phyloP scores from a whole-genome alignment of 805 yeast species.

The Saturnispora ahearnii region DNA sequence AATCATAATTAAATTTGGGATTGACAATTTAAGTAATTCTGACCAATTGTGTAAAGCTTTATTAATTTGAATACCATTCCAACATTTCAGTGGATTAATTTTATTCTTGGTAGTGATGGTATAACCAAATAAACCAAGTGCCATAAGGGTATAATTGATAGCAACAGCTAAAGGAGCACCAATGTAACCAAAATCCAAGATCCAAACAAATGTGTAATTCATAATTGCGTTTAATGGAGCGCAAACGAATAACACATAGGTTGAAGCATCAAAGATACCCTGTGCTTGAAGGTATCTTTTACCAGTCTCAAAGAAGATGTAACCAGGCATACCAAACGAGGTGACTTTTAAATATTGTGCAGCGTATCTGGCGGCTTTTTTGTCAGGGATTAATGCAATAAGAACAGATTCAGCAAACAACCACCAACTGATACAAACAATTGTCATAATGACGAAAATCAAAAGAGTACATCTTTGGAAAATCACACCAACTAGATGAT shows the following conservation, averaged over 20 bases:
- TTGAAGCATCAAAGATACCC: slow-evolving; percentile 73
- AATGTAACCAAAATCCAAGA: slow-evolving; percentile 51
- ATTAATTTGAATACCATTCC: slow-evolving; percentile 27
- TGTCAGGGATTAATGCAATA: slow-evolving; percentile 33
- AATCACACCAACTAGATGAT: slow-evolving; percentile 56
- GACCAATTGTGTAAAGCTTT: slow-evolving; percentile 49
- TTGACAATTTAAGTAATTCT: slow-evolving; percentile 51
- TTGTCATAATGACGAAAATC: slow-evolving; percentile 39
- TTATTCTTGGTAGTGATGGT: slow-evolving; percentile 39
- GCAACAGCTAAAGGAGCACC: slow-evolving; percentile 77
- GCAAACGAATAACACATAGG: slow-evolving; percentile 57
- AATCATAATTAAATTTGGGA: slow-evolving; percentile 72
- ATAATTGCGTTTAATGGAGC: slow-evolving; percentile 66
- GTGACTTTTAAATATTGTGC: slow-evolving; percentile 47
- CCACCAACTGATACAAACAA: slow-evolving; percentile 56
- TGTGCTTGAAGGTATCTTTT: slow-evolving; percentile 70
- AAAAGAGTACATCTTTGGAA: slow-evolving; percentile 59
- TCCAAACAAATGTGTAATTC: slow-evolving; percentile 68
- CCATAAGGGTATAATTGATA: slow-evolving; percentile 65
- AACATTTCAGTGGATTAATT: slow-evolving; percentile 27
- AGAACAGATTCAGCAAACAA: slow-evolving; percentile 44
- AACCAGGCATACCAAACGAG: slow-evolving; percentile 64
- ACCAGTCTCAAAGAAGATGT: slow-evolving; percentile 53
- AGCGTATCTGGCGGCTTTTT: slow-evolving; percentile 42
- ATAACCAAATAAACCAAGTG: slow-evolving; percentile 41